Evolutionary conservation across 2,329 filamentous ascomycete species (phyloP).

Genomic region (Dissoconium aciculare): DNA sequence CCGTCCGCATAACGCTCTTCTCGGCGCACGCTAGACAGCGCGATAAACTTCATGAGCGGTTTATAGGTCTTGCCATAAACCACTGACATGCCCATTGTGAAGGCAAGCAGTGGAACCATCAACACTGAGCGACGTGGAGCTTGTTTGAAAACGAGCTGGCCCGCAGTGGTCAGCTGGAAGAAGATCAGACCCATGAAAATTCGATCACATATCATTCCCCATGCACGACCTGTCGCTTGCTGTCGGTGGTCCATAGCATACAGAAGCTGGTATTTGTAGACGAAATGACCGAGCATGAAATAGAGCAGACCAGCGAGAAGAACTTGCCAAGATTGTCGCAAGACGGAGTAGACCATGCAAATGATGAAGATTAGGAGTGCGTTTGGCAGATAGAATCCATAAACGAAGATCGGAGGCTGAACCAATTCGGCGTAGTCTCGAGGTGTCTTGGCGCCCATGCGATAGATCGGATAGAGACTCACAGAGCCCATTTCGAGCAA

Average conservation of each 20-base stretch:
- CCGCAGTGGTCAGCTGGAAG: slow-evolving; percentile 83
- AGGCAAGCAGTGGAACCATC: slow-evolving; percentile 59
- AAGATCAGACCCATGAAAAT: slow-evolving; percentile 73
- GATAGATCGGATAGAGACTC: slow-evolving; percentile 63
- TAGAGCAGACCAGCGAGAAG: slow-evolving; percentile 70
- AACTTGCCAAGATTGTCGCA: slow-evolving; percentile 65
- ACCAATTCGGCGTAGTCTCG: slow-evolving; percentile 74
- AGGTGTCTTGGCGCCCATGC: slow-evolving; percentile 69
- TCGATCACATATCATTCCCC: slow-evolving; percentile 92
- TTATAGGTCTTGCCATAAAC: slow-evolving; percentile 70
- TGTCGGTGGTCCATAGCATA: slow-evolving; percentile 98
- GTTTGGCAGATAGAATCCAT: slow-evolving; percentile 89
- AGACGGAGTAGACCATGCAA: slow-evolving; percentile 83
- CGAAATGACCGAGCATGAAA: slow-evolving; percentile 64
- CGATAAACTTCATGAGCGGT: slow-evolving; percentile 83
- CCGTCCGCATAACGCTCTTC: slow-evolving; percentile 31
- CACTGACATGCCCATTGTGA: slow-evolving; percentile 79
- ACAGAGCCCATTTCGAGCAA: slow-evolving; percentile 82
- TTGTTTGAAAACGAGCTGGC: slow-evolving; percentile 59
- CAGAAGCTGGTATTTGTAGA: slow-evolving; percentile 92
- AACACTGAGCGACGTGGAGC: slow-evolving; percentile 60
- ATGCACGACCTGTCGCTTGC: slow-evolving; percentile 82
- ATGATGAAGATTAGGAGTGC: slow-evolving; percentile 88
- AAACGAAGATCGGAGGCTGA: slow-evolving; percentile 76
- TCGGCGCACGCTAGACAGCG: slow-evolving; percentile 65